Evolutionary conservation across 2,329 filamentous ascomycete species (phyloP), one percentile per base, ranked within the genome.

Genomic region (Stachybotrys echinatus): DNA sequence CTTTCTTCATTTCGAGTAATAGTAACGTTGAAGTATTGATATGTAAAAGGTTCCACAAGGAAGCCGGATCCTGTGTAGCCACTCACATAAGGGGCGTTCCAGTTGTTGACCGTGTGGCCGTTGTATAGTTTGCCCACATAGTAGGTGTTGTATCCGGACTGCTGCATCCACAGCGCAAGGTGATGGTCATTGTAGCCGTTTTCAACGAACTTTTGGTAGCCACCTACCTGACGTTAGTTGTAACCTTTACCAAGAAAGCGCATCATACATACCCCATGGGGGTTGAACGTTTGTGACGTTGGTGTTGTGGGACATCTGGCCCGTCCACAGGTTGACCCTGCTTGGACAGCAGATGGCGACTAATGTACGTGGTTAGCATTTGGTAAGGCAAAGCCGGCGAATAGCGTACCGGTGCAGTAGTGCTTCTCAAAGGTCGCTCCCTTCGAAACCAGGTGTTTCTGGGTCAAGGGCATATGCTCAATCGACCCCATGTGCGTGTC

Each of bases 41-140:
- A 89, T 0, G 85, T 89, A 54, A 74, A 79, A 0, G 85, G 84
- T 53, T 88, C 84, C 2, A 87, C 68, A 1, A 87, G 68, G 54
- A 85, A 75, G 45, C 69, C 65, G 1, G 79, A 81, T 0, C n/a
- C 73, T 22, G 74, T 84, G 67, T 77, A 86, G 2, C 82, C 83
- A 3, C 68, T 72, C 0, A 77, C 69, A 50, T 70, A 74, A 0
- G 81, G 76, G n/a, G 70, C 65, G 52, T 78, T 57, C 55, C 78
- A 80, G 56, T 77, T 80, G 4, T 65, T 55, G 1, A 72, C 54
- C 0, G 69, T 74, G 58, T 79, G 75, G 1, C 70, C 63, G 53
- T 80, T 80, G 62, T 76, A 77, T 23, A 80, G 67, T 57, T 80
- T 80, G 18, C 76, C 76, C 0, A 73, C 75, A 58, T 79, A 79